Conservation (phyloP, 1,139 yeast genomes). For the Ogataea hybrid region DNA sequence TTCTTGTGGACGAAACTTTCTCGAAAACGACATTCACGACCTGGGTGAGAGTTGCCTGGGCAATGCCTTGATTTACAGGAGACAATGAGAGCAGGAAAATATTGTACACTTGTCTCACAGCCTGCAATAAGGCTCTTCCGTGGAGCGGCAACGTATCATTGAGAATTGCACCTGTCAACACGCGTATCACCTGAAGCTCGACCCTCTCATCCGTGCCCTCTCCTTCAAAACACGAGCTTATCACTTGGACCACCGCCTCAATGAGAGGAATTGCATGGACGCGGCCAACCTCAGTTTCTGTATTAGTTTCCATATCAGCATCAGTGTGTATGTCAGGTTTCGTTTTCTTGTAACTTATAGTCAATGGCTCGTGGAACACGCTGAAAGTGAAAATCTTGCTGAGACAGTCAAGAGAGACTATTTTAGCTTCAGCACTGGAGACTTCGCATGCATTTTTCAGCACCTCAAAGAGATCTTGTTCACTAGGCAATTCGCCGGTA, state of each 20-base stretch:
- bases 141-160: conserved; percentile 83
- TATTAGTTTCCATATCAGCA: conserved; percentile 42
- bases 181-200: conserved; percentile 90
- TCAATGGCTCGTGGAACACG: conserved; percentile 50
- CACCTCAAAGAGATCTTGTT: conserved; percentile 53
- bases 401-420: conserved; percentile 60
- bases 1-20: conserved; percentile 47
- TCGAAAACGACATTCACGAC: conserved; percentile 84
- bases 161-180: conserved; percentile 82
- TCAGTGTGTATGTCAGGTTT: conserved; percentile 28
- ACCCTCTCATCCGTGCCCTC: conserved; percentile 88
- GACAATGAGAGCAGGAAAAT: conserved; percentile 83
- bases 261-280: conserved; percentile 58
- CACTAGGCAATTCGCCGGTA: conserved; percentile 32
- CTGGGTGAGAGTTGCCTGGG: conserved; percentile 93
- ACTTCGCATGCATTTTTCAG: conserved; percentile 58
- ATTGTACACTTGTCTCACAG: conserved; percentile 90
- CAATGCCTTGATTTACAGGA: conserved; percentile 85
- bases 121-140: conserved; percentile 84
- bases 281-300: conserved; percentile 33
- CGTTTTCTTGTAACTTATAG: conserved; percentile 30
- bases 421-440: conserved; percentile 48
- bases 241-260: conserved; percentile 83
- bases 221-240: conserved; percentile 83
- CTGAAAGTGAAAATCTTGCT: conserved; percentile 66